A percentile compares a stretch with the other conserved stretches of the same genome.
Conservation (phyloP, 352 stramenopile species). For the Elongisporangium undulatum region DNA sequence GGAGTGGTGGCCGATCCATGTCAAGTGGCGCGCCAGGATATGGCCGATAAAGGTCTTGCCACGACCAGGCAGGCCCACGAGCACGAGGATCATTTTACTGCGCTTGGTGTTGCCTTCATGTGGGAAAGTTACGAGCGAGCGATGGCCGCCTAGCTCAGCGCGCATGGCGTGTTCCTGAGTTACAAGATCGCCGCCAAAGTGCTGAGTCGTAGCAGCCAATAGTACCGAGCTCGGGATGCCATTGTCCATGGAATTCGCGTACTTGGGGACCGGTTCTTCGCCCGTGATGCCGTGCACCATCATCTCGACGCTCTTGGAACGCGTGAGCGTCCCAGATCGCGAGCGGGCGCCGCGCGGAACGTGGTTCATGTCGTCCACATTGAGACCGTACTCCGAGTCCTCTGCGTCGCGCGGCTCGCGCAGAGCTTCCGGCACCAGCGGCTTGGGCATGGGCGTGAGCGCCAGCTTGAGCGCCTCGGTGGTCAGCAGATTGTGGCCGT, state of each 20-base stretch:
- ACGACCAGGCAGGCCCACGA: constrained; percentile 69
- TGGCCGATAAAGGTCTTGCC: constrained; percentile 87
- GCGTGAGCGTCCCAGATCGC: constrained; percentile 51
- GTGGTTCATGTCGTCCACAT: constrained; percentile 32
- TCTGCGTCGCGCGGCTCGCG: constrained; percentile 52
- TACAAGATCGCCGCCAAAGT: constrained; percentile 82
- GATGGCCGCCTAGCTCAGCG: constrained; percentile 64
- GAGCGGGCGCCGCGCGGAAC: constrained; percentile 17
- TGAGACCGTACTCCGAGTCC: constrained; percentile 67
- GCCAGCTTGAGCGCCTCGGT: constrained; percentile 17
- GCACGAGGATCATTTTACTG: constrained; percentile 77
- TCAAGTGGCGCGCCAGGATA: constrained; percentile 76
- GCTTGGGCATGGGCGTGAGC: constrained; percentile 22
- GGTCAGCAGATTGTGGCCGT: constrained; percentile 4
- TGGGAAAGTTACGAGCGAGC: constrained; percentile 43
- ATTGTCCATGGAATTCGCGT: constrained; percentile 68
- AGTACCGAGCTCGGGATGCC: constrained; percentile 64
- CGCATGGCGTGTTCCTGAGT: constrained; percentile 75
- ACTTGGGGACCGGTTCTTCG: constrained; percentile 43
- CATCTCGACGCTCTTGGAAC: constrained; percentile 72
- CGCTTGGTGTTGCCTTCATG: constrained; percentile 27
- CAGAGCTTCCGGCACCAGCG: constrained; percentile 3
- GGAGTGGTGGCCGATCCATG: constrained; percentile 82
- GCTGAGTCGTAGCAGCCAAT: constrained; percentile 73
- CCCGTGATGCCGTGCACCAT: constrained; percentile 18